A percentile compares a stretch with the other conserved stretches of the same genome.
Evolutionary conservation across 164 flowering plant genomes (phyloP).

Genomic region (Euptelea pleiosperma): DNA sequence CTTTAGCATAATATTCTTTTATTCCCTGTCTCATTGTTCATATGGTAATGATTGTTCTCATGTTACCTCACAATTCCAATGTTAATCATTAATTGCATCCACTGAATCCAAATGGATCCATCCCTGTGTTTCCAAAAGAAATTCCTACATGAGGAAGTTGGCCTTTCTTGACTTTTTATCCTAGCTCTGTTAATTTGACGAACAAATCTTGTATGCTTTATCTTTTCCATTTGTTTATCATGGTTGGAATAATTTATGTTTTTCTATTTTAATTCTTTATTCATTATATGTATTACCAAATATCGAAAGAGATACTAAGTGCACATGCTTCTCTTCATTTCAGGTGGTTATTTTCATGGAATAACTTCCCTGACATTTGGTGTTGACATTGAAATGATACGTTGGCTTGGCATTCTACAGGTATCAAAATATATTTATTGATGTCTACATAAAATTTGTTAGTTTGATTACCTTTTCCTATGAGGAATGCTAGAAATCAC

Average conservation of each 20-base stretch:
- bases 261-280: not conserved
- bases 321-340: conserved; percentile 13
- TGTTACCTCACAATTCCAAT: too few relatives aligned
- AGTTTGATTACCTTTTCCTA: not conserved
- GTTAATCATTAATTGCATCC: too few relatives aligned
- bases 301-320: not conserved
- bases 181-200: too few relatives aligned
- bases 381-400: conserved; percentile 54
- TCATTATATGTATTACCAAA: not conserved
- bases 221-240: not conserved
- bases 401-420: conserved; percentile 76
- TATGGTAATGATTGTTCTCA: too few relatives aligned
- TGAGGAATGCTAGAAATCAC: too few relatives aligned
- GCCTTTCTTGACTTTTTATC: too few relatives aligned
- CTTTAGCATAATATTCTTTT: too few relatives aligned
- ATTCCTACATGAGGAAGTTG: too few relatives aligned
- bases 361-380: conserved; percentile 62
- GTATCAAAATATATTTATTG: conserved; percentile 21
- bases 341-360: conserved; percentile 83
- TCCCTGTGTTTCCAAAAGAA: too few relatives aligned
- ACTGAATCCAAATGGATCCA: too few relatives aligned
- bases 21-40: too few relatives aligned
- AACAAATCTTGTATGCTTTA: not conserved
- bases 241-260: not conserved
- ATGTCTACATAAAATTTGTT: not conserved